Evolutionary conservation across 495 filamentous ascomycete genomes (phyloP).

Genomic region (Neurospora intermedia): DNA sequence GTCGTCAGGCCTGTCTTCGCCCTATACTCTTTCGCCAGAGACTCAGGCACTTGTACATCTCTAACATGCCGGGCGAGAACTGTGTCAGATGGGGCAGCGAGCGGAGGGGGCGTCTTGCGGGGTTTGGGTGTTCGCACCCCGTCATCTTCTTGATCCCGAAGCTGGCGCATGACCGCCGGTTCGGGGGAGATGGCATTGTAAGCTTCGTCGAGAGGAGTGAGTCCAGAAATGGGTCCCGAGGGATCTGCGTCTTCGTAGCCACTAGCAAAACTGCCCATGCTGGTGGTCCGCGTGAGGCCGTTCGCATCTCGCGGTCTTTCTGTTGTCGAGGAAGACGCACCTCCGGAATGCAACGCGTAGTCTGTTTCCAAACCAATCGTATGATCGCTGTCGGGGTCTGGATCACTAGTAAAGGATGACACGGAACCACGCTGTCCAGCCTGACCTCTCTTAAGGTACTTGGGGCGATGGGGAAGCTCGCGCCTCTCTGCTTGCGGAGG

Average conservation of each 20-base stretch:
- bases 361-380: conserved; percentile 62
- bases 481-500: not conserved
- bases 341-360: conserved; percentile 76
- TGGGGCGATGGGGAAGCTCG: conserved; percentile 40
- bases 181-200: conserved; percentile 27
- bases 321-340: conserved; percentile 50
- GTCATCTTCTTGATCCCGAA: conserved; percentile 13
- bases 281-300: conserved; percentile 65
- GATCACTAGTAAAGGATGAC: conserved; percentile 60
- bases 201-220: conserved; percentile 39
- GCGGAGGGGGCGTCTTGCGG: conserved; percentile 34
- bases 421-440: conserved; percentile 68
- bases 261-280: conserved; percentile 90
- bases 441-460: conserved; percentile 61
- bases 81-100: conserved; percentile 67
- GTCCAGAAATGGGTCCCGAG: conserved; percentile 26
- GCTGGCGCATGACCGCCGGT: conserved; percentile 9
- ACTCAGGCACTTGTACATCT: conserved; percentile 82
- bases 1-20: conserved; percentile 43
- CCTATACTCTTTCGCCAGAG: conserved; percentile 74
- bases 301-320: conserved; percentile 45
- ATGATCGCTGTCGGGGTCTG: conserved; percentile 51
- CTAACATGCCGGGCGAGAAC: conserved; percentile 78
- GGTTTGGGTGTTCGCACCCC: conserved; percentile 35
- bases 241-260: conserved; percentile 71